A percentile compares a stretch with the other conserved stretches of the same genome.
These are phyloP conservation scores for Penicillium bovifimosum DNA, from an alignment of 495 filamentous ascomycete species.

Conservation along the genomic window DNA sequence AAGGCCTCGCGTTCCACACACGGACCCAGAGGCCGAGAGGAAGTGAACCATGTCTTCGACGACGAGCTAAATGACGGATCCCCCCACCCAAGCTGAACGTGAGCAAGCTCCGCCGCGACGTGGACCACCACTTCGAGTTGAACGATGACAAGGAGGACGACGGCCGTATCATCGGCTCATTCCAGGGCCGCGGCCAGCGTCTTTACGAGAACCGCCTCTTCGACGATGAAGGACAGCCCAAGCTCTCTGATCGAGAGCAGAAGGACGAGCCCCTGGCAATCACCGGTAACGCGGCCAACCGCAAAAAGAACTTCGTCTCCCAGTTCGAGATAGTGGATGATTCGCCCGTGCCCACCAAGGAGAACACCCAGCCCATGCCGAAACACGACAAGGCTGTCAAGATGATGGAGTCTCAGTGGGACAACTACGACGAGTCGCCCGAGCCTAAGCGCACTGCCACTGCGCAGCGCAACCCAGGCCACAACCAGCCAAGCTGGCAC, in stretches of 20 bases:
- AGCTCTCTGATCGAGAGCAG: conserved; percentile 21
- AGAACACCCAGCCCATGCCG: conserved; percentile 47
- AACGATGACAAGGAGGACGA: conserved; percentile 39
- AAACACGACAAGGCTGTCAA: conserved; percentile 41
- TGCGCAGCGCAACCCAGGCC: conserved; percentile 12
- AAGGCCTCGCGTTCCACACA: conserved; percentile 54
- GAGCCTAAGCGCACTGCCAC: conserved; percentile 27
- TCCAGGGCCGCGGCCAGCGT: conserved; percentile 57
- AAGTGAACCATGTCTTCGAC: conserved; percentile 62
- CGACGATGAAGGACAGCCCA: conserved; percentile 44
- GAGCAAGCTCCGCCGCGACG: conserved; percentile 67
- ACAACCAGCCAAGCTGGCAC: conserved; percentile 28
- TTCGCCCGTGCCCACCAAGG: conserved; percentile 44
- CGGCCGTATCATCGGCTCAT: conserved; percentile 36
- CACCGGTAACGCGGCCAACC: conserved; percentile 60
- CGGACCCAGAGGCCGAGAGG: conserved; percentile 41
- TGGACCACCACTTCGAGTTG: conserved; percentile 74
- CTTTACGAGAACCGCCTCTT: conserved; percentile 75
- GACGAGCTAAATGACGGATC: conserved; percentile 59
- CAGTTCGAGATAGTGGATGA: conserved; percentile 68
- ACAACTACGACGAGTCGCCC: conserved; percentile 52
- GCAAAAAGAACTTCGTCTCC: conserved; percentile 64
- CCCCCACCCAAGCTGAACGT: conserved; percentile 45
- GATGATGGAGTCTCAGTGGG: conserved; percentile 65
- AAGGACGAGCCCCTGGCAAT: conserved; percentile 46